phyloP scores from a whole-genome alignment of 768 basidiomycete genomes.

The Tubosaeta brunneosetosa region DNA sequence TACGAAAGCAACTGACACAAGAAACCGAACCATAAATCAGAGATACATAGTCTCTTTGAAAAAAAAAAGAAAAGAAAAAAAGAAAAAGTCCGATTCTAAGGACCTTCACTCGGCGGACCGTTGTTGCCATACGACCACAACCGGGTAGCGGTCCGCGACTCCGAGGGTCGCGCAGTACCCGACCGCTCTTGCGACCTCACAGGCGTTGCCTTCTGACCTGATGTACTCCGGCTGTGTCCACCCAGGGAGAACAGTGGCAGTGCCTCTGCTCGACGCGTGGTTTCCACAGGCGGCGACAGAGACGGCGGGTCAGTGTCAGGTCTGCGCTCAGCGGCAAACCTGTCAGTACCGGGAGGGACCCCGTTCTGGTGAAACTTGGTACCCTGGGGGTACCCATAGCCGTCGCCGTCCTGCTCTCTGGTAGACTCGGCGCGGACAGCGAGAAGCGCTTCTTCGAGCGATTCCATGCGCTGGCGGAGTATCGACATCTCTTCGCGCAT shows the following conservation, averaged over 20 bases:
- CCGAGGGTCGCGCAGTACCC: slow-evolving; percentile 14
- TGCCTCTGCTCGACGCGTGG: slow-evolving; percentile 41
- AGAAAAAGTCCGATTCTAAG: background rate
- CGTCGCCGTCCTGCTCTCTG: slow-evolving; percentile 11
- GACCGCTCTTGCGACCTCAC: slow-evolving; percentile 23
- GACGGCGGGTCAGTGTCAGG: slow-evolving; percentile 36
- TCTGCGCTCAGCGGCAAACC: slow-evolving; percentile 25
- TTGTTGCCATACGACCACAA: slow-evolving; percentile 19
- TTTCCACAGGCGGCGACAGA: slow-evolving; percentile 45
- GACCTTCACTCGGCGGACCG: slow-evolving; percentile 7
- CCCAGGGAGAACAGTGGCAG: slow-evolving; percentile 15
- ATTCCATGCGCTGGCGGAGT: slow-evolving; percentile 62
- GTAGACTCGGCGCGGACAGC: slow-evolving; percentile 21
- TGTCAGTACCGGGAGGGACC: slow-evolving; percentile 23
- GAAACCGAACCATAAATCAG: slow-evolving; percentile 29
- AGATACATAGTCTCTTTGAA: slow-evolving; percentile 19
- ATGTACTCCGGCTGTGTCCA: slow-evolving; percentile 17
- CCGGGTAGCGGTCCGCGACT: slow-evolving; percentile 18
- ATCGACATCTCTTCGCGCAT: slow-evolving; percentile 57
- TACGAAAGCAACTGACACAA: slow-evolving; percentile 24
- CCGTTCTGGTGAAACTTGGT: slow-evolving; percentile 38
- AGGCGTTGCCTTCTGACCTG: slow-evolving; percentile 20
- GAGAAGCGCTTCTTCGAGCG: slow-evolving; percentile 52
- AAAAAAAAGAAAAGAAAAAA: background rate
- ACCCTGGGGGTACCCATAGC: slow-evolving; percentile 18